Base-by-base conservation (phyloP, 2,329 filamentous ascomycete species). In the Nemania sp. region DNA sequence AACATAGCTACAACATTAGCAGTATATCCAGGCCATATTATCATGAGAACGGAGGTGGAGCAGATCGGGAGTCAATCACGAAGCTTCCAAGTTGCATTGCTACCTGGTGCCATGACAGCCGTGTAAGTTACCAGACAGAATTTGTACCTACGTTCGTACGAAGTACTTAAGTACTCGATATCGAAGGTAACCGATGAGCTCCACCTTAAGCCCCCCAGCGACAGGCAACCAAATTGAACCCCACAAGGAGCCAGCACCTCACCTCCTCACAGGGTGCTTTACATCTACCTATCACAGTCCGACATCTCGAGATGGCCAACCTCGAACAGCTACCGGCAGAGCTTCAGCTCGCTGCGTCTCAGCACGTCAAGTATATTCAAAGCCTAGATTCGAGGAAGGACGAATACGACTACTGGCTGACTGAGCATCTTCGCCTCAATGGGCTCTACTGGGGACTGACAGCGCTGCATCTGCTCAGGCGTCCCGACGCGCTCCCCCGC, bases 371-470 rank as follows among this genome's bases (percentile, higher is more conserved):
- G 73, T 99, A 98, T 76, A 92, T 99, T 68, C 91, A 96, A 77
- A 91, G 90, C 72, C 83, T 99, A 68, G 92, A 99, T 77, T 92
- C 89, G 67, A 89, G 90, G 73, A 92, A 90, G 79, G 92, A 98
- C 81, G 91, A 97, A 77, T 88, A 97, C 69, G 92, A 97, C 76
- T 99, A 98, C 80, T 97, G 94, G 90, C 83, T 98, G 73, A 99
- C 95, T 13, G 94, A 99, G 77, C 95, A 99, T 75, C 83, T 99
- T 67, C 92, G 95, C 63, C 84, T 99, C 59, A 97, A 95, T 74
- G 95, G 95, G 46, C 85, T 99, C 49, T 99, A 99, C 77, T 99
- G 95, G 95, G 95, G 95, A 13, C 79, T 99, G 59, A 95, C 89
- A 6, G 90, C 94, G 6, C 84, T 98, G 42, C 90, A 97, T 79